phyloP scores from a whole-genome alignment of 306 rosid genomes.

The Quercus aquifolioides region DNA sequence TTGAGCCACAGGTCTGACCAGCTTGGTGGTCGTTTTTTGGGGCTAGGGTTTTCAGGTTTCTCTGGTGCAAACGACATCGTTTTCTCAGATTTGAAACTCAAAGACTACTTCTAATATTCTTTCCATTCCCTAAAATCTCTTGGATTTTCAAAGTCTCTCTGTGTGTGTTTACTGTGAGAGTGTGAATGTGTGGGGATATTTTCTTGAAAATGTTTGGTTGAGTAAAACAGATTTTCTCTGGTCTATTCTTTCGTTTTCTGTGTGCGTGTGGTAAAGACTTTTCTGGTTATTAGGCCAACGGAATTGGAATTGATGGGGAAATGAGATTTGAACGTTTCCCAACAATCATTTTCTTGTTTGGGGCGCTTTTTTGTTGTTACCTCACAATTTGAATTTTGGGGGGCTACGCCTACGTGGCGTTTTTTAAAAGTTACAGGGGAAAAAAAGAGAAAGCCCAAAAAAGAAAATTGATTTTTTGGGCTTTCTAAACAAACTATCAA shows the following conservation, averaged over 20 bases:
- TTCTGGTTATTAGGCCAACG: background rate
- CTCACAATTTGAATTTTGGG: slow-evolving; percentile 1
- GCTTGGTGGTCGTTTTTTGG: slow-evolving; percentile 32
- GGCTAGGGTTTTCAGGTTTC: slow-evolving; percentile 31
- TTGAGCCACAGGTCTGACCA: slow-evolving; percentile 79
- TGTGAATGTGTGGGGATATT: too few species aligned
- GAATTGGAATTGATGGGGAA: background rate
- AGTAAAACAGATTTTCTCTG: too few species aligned
- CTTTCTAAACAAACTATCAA: too few species aligned
- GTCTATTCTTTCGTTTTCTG: too few species aligned
- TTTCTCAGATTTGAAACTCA: too few species aligned
- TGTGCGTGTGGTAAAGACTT: background rate
- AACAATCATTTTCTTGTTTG: background rate
- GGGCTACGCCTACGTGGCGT: background rate
- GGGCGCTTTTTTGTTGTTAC: slow-evolving; percentile 12
- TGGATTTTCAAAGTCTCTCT: too few species aligned
- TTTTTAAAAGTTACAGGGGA: background rate
- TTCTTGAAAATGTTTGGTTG: too few species aligned
- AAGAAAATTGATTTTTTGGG: too few species aligned
- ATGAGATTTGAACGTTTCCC: slow-evolving; percentile 20
- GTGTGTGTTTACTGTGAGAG: too few species aligned
- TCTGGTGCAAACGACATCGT: slow-evolving; percentile 45
- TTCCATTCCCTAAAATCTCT: too few species aligned
- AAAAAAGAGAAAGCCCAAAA: too few species aligned
- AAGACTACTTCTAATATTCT: background rate